Base-by-base conservation (phyloP, 202 grass and related monocot genomes). In the Eragrostis tef region DNA sequence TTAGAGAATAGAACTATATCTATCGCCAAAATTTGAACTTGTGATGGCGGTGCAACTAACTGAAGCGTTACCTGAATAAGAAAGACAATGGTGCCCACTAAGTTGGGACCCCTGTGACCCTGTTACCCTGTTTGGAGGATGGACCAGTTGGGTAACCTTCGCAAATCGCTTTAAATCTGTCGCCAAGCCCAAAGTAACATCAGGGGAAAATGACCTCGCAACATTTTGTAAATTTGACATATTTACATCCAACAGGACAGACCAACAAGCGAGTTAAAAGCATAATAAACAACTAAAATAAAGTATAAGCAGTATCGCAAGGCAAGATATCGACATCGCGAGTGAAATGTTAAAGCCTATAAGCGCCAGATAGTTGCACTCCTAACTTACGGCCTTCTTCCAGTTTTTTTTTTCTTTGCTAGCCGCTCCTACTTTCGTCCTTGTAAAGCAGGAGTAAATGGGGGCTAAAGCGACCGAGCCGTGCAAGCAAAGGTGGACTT, bases 381-480 rank as follows among this genome's bases (percentile, higher is more conserved):
- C n/a, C n/a, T n/a, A n/a, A n/a, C n/a, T n/a, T n/a, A n/a, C n/a
- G n/a, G n/a, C n/a, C 2, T 65, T 64, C 11, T 17, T n/a, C n/a
- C 29, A 31, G 29, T 31, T 3, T 31, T 31, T 31, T 3, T 31
- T 31, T 31, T 31, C 29, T 31, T 31, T 31, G 29, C 29, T 31
- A 1, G 29, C 29, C 20, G 22, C 48, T 47, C 34, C 3, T 16
- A 1, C 51, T 69, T 59, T 71, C 13, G 63, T 12, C 81, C 63
- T 52, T 36, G 70, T 36, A 53, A 71, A 85, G 0, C 22, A 12
- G 21, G 10, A 26, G 71, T 19, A 66, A 81, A 64, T 56, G 20
- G 6, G 36, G 6, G 46, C 64, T 69, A 57, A 85, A 89, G 77
- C 64, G 14, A 81, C 47, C 54, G 15, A 39, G n/a, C 54, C 77